phyloP scores from a whole-genome alignment of 495 filamentous ascomycete species.

The Penicillium malachiteum region DNA sequence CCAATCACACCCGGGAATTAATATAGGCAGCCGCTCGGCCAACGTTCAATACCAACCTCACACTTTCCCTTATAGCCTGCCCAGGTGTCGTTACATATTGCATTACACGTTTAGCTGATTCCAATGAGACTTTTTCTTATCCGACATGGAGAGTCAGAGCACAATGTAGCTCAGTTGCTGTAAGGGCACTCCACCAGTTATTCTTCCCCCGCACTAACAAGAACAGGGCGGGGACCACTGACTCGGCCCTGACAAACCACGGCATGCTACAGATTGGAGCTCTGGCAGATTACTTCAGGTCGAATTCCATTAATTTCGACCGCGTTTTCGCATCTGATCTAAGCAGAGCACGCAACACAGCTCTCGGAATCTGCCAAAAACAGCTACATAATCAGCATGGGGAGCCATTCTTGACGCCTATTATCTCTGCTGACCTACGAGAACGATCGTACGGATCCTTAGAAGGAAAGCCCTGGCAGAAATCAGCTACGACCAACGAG shows the following conservation, averaged over 20 bases:
- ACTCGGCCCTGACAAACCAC: conserved; percentile 80
- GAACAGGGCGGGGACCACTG: conserved; percentile 69
- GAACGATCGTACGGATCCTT: conserved; percentile 31
- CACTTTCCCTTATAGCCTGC: no score
- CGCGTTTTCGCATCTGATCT: conserved; percentile 80
- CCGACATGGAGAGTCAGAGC: conserved; percentile 83
- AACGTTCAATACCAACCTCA: no score
- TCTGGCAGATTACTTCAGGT: conserved; percentile 44
- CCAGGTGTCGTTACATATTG: no score
- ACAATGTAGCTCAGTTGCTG: conserved; percentile 78
- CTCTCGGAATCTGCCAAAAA: conserved; percentile 25
- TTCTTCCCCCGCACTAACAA: neutral
- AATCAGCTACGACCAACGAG: neutral
- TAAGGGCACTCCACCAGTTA: conserved; percentile 29
- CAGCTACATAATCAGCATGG: conserved; percentile 2
- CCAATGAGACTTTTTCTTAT: conserved; percentile 73
- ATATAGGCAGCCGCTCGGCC: no score
- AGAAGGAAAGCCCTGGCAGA: conserved; percentile 15
- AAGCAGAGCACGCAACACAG: conserved; percentile 67
- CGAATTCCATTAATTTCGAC: conserved; percentile 44
- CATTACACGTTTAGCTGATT: neutral
- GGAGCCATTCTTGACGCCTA: conserved; percentile 6
- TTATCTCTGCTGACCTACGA: conserved; percentile 20
- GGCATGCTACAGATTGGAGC: conserved; percentile 71
- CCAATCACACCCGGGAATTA: no score